Evolutionary conservation across 139 green algal species (phyloP).

Genomic region (Coccomyxa sp.): DNA sequence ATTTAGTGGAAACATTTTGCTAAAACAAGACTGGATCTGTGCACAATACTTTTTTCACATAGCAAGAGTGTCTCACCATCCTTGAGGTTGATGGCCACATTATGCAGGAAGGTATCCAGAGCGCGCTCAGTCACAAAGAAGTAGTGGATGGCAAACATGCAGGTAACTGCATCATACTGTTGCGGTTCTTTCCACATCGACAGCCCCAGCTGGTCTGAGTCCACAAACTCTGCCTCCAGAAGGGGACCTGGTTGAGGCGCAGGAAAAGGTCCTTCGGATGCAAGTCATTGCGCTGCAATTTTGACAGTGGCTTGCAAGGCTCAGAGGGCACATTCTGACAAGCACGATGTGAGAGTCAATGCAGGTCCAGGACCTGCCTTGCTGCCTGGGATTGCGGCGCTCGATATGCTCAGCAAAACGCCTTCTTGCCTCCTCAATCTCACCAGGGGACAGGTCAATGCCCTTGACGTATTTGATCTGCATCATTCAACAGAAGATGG

Average conservation of each 20-base stretch:
- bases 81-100: slow-evolving; percentile 78
- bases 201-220: slow-evolving; percentile 32
- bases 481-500: not conserved
- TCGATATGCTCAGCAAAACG: slow-evolving; percentile 15
- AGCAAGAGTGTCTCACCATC: slow-evolving; percentile 31
- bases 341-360: too few relatives aligned
- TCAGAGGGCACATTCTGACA: not conserved
- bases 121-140: slow-evolving; percentile 74
- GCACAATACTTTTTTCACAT: slow-evolving; percentile 31
- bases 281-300: not conserved
- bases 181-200: slow-evolving; percentile 22
- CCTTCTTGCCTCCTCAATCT: slow-evolving; percentile 74
- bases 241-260: not conserved
- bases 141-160: slow-evolving; percentile 96
- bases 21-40: slow-evolving; percentile 13
- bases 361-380: too few relatives aligned
- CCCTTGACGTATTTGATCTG: slow-evolving; percentile 72
- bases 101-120: slow-evolving; percentile 70
- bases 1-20: slow-evolving; percentile 69
- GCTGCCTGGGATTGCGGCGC: too few relatives aligned
- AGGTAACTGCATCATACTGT: slow-evolving; percentile 75
- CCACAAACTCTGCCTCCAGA: slow-evolving; percentile 39
- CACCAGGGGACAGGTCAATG: slow-evolving; percentile 74
- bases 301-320: not conserved
- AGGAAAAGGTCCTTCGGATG: not conserved